Base-by-base conservation (phyloP, 108 stramenopile species). In the Bacterosira constricta region DNA sequence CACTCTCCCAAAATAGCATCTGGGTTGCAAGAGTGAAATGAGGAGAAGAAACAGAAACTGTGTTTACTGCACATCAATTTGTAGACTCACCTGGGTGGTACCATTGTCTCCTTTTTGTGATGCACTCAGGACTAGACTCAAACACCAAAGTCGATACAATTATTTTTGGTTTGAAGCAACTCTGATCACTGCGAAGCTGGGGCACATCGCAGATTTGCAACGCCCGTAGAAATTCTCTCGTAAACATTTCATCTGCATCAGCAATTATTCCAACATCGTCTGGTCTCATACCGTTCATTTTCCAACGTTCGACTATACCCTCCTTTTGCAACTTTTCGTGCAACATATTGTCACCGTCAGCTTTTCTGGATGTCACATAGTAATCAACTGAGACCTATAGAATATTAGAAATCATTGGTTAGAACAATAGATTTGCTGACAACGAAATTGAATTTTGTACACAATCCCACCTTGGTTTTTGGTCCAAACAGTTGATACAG, bases 1-100 rank as follows among this genome's bases (percentile, higher is more conserved):
- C 88, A 89, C n/a, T 66, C 73, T n/a, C 88, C 88, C 35, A 84
- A 56, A 27, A 86, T 45, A 13, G 81, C 75, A 71, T 86, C 86
- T 10, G 86, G 86, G n/a, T n/a, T n/a, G n/a, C n/a, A n/a, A n/a
- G n/a, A n/a, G n/a, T n/a, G n/a, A n/a, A n/a, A n/a, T n/a, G n/a
- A n/a, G n/a, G n/a, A n/a, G n/a, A n/a, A n/a, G n/a, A n/a, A n/a
- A n/a, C n/a, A n/a, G n/a, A n/a, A n/a, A n/a, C n/a, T n/a, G n/a
- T n/a, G n/a, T n/a, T n/a, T n/a, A n/a, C n/a, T n/a, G n/a, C n/a
- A n/a, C n/a, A n/a, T n/a, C n/a, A n/a, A n/a, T n/a, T n/a, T n/a
- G n/a, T n/a, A n/a, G n/a, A n/a, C n/a, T n/a, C n/a, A n/a, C n/a
- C n/a, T n/a, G n/a, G n/a, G 47, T 87, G 83, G 15, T 18, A 49